phyloP scores from a whole-genome alignment of 2,329 filamentous ascomycete species.

The Leptodontidium sp. region DNA sequence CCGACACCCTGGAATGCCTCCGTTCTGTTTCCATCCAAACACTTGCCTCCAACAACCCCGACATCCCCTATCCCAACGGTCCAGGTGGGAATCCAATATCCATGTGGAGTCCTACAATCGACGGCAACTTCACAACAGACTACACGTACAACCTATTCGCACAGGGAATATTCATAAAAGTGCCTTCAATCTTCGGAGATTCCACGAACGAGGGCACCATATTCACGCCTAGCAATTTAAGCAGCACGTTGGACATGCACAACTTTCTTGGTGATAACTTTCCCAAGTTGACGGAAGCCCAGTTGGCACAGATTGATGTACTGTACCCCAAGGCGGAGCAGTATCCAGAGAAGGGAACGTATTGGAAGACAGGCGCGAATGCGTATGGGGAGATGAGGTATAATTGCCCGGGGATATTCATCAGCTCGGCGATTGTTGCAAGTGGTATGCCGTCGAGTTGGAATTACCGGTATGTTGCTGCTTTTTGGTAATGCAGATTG shows the following conservation, averaged over 20 bases:
- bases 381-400: constrained; percentile 73
- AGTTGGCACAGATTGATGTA: constrained; percentile 60
- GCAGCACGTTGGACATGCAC: constrained; percentile 57
- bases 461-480: constrained; percentile 62
- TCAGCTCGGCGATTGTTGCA: constrained; percentile 45
- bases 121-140: constrained; percentile 60
- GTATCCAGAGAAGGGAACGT: constrained; percentile 57
- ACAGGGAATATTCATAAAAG: constrained; percentile 58
- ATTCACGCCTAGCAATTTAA: constrained; percentile 61
- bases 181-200: constrained; percentile 63
- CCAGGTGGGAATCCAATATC: constrained; percentile 48
- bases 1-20: constrained; percentile 56
- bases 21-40: constrained; percentile 52
- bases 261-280: constrained; percentile 66
- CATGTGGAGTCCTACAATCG: constrained; percentile 48
- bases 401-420: constrained; percentile 67
- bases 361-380: constrained; percentile 65
- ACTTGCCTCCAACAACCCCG: constrained; percentile 54
- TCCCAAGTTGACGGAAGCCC: constrained; percentile 58
- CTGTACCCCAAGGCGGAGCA: constrained; percentile 61
- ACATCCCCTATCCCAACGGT: constrained; percentile 49
- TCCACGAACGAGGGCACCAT: constrained; percentile 72
- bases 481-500: constrained; percentile 45
- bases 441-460: constrained; percentile 57
- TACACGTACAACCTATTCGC: constrained; percentile 58